These are phyloP conservation scores for Exophiala calicioides DNA, from an alignment of 2,329 filamentous ascomycete species.

Conservation along the genomic window DNA sequence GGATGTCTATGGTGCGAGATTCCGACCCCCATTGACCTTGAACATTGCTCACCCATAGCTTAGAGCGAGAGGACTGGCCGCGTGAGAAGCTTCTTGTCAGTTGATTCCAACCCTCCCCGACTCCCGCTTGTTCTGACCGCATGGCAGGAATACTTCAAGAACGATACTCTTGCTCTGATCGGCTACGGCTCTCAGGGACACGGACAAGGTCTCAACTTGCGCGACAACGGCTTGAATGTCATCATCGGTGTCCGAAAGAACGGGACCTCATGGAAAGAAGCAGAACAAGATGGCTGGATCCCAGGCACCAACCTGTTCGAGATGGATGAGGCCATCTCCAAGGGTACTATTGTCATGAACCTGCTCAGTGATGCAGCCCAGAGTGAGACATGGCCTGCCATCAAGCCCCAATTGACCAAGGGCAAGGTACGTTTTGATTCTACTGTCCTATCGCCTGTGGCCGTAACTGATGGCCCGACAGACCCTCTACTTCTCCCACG, in stretches of 20 bases:
- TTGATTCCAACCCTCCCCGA: slow-evolving; percentile 35
- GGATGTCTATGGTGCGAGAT: slow-evolving; percentile 77
- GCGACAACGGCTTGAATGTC: slow-evolving; percentile 99
- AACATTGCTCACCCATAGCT: slow-evolving; percentile 16
- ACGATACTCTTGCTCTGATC: slow-evolving; percentile 98
- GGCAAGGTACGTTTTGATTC: slow-evolving; percentile 71
- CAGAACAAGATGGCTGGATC: slow-evolving; percentile 94
- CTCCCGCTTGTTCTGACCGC: slow-evolving; percentile 16
- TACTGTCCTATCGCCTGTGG: too few species aligned
- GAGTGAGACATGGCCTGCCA: slow-evolving; percentile 96
- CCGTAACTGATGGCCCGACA: slow-evolving; percentile 40
- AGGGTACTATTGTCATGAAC: slow-evolving; percentile 98
- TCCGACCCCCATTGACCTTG: not conserved
- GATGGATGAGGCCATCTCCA: slow-evolving; percentile 90
- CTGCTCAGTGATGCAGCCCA: slow-evolving; percentile 96
- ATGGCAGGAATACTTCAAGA: slow-evolving; percentile 93
- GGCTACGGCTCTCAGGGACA: slow-evolving; percentile 98
- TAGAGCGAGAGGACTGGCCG: slow-evolving; percentile 98
- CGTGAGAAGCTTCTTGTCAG: slow-evolving; percentile 94
- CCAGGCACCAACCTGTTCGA: slow-evolving; percentile 99
- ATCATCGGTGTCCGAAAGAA: slow-evolving; percentile 98
- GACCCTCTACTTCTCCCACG: slow-evolving; percentile 99
- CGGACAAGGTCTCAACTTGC: slow-evolving; percentile 98
- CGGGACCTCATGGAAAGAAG: slow-evolving; percentile 98
- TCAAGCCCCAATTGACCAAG: slow-evolving; percentile 98